Evolutionary conservation across 208 protist species (phyloP).

Genomic region (Crithidia acanthocephali): DNA sequence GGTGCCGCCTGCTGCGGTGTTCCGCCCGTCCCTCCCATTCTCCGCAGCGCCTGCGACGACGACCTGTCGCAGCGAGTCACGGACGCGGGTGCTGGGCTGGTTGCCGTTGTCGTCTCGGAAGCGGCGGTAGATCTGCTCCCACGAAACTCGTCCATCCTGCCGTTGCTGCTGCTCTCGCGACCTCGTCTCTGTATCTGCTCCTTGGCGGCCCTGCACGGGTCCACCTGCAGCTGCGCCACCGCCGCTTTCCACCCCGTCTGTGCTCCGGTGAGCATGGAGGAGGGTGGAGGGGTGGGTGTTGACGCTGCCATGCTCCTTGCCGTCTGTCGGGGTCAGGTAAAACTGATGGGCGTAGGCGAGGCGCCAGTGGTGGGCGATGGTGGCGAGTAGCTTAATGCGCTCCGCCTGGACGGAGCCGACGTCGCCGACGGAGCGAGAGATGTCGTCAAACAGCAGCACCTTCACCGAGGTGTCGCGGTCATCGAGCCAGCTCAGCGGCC

Average conservation of each 20-base stretch:
- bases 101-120: conserved; percentile 26
- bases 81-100: conserved; percentile 11
- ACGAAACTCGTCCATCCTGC: conserved; percentile 9
- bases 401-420: conserved; percentile 28
- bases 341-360: conserved; percentile 33
- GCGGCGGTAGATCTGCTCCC: conserved; percentile 30
- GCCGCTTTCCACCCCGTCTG: neutral
- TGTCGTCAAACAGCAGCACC: conserved; percentile 33
- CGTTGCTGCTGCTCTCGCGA: neutral
- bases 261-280: neutral
- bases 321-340: conserved; percentile 20
- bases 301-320: conserved; percentile 15
- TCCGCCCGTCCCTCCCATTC: neutral
- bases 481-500: conserved; percentile 38
- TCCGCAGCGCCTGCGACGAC: neutral
- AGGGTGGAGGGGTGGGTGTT: neutral
- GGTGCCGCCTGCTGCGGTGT: too few species aligned
- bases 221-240: neutral
- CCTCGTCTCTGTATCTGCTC: neutral
- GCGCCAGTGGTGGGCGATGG: conserved; percentile 28
- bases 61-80: neutral
- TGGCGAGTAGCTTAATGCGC: conserved; percentile 26
- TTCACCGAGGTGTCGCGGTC: conserved; percentile 28
- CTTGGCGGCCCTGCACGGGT: too few species aligned
- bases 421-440: conserved; percentile 29